Base-by-base conservation (phyloP, 441 rosid species). In the Euphorbia corollata region DNA sequence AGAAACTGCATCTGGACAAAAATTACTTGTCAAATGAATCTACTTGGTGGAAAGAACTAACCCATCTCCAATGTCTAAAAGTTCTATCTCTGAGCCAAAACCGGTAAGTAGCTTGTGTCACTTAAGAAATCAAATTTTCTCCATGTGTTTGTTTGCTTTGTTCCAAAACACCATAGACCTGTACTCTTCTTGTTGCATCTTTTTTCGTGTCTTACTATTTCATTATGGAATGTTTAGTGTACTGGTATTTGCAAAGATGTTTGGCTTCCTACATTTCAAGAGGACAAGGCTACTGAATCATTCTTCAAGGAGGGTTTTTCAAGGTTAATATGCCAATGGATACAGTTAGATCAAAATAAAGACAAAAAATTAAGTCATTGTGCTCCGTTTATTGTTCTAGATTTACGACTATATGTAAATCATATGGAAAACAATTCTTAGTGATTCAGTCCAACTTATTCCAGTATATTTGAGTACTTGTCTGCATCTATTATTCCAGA, bases 1-100 rank as follows among this genome's bases (percentile, higher is more conserved):
- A 93, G 98, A 93, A 87, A 76, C 39, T 89, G 76, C 58, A 76
- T 32, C 78, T 90, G 68, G 78, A 83, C 55, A 89, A 85, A 66
- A 93, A 90, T 77, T 87, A 76, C 64, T 53, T 93, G 62, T 77
- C 71, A 0, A 83, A 86, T 79, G 86, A 84, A 71, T 84, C 88
- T 27, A 82, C 86, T 78, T 72, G 73, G 30, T 89, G 97, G 97
- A 83, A 80, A 78, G 96, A 84, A 47, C 76, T 90, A 20, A 59
- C 69, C 59, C 68, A 84, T 66, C 73, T 90, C 63, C 77, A 82
- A 84, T 75, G 76, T 64, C 79, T 92, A 65, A 75, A 82, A 51
- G 76, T 79, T 72, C 75, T 90, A 27, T 85, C 87, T 77, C 16
- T 86, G 71, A 82, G 79, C 83, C 88, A 78, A 16, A 90, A 93